A percentile compares a stretch with the other conserved stretches of the same genome.
Conservation (phyloP, 208 protist genomes). For the Trypanosoma caninum region DNA sequence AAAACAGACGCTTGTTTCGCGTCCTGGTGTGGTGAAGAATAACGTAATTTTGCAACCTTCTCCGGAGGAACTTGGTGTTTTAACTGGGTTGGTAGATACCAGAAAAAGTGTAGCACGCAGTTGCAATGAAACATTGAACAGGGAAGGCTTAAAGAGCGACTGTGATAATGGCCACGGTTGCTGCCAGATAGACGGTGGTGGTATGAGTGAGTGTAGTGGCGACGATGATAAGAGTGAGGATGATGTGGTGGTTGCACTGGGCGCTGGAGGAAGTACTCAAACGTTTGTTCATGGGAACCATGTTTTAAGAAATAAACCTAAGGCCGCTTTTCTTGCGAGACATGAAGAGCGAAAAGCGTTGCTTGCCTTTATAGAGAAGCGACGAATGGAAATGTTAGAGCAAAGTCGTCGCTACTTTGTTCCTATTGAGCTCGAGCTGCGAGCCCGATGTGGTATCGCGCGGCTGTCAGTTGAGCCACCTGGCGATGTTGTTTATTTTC, state of each 20-base stretch:
- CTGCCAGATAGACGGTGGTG: background rate
- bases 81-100: too few relatives aligned
- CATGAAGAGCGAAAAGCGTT: conserved; percentile 65
- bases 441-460: conserved; percentile 65
- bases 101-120: too few relatives aligned
- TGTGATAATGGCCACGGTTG: background rate
- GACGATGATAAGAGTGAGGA: conserved; percentile 8
- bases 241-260: conserved; percentile 11
- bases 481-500: conserved; percentile 44
- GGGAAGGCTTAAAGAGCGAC: background rate
- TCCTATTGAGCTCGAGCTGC: conserved; percentile 78
- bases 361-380: conserved; percentile 44
- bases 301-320: conserved; percentile 28
- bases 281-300: background rate
- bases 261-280: background rate
- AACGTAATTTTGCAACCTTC: conserved; percentile 39
- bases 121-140: background rate
- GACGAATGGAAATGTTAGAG: conserved; percentile 38
- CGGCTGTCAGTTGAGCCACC: conserved; percentile 73
- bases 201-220: background rate
- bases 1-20: conserved; percentile 48
- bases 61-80: conserved; percentile 34
- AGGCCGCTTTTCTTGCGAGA: conserved; percentile 55
- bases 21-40: conserved; percentile 54
- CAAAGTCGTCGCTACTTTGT: conserved; percentile 63